These are phyloP conservation scores for Candida wancherniae DNA, from an alignment of 805 yeast species.

Conservation along the genomic window DNA sequence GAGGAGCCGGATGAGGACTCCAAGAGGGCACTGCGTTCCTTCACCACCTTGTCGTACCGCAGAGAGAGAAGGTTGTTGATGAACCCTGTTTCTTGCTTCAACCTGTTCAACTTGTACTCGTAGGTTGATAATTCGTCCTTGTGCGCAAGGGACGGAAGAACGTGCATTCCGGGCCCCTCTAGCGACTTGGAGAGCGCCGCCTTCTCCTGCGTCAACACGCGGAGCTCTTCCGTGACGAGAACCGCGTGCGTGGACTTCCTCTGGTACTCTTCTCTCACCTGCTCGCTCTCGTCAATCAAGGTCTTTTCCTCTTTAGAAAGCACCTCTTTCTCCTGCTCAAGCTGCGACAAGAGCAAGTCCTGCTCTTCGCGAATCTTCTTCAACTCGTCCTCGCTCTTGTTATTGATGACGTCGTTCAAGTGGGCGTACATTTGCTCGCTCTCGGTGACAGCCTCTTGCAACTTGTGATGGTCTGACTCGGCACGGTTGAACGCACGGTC, in stretches of 20 bases:
- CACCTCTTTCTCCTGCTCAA: slow-evolving; percentile 23
- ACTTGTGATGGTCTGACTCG: slow-evolving; percentile 24
- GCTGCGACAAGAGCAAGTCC: slow-evolving; percentile 16
- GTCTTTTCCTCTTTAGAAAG: slow-evolving; percentile 23
- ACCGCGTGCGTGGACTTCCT: slow-evolving; percentile 31
- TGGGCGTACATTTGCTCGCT: slow-evolving; percentile 6
- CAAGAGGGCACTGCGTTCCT: slow-evolving; percentile 29
- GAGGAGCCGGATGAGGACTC: slow-evolving; percentile 24
- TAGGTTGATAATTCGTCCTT: slow-evolving; percentile 29
- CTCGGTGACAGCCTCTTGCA: slow-evolving; percentile 11
- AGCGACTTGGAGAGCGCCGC: slow-evolving; percentile 18
- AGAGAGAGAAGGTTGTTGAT: slow-evolving; percentile 24
- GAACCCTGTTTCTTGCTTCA: slow-evolving; percentile 28
- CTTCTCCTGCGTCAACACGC: slow-evolving; percentile 18
- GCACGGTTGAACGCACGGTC: slow-evolving; percentile 31
- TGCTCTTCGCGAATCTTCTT: slow-evolving; percentile 17
- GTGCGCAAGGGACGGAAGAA: slow-evolving; percentile 31
- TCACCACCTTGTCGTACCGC: slow-evolving; percentile 30
- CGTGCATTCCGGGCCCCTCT: slow-evolving; percentile 32
- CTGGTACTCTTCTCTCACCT: slow-evolving; percentile 29
- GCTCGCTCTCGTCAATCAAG: slow-evolving; percentile 27
- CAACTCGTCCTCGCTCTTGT: slow-evolving; percentile 14
- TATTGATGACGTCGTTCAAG: slow-evolving; percentile 10
- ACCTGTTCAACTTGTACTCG: slow-evolving; percentile 22
- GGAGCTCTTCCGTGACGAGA: slow-evolving; percentile 21